These are phyloP conservation scores for Aspergillus viridinutans DNA, from an alignment of 2,329 filamentous ascomycete species.

Conservation along the genomic window DNA sequence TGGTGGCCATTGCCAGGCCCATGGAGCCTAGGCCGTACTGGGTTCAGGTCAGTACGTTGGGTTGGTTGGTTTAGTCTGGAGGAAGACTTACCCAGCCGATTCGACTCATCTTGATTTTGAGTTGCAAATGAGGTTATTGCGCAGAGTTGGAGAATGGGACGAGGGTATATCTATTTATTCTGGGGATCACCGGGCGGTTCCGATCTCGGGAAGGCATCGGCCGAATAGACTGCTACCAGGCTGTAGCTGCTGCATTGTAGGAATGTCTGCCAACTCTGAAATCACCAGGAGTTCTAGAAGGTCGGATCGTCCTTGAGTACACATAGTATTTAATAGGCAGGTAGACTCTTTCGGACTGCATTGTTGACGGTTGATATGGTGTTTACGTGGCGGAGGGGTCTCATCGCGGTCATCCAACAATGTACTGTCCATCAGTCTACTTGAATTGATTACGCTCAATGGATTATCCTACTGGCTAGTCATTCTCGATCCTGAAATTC, in stretches of 20 bases:
- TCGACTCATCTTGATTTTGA: constrained; percentile 24
- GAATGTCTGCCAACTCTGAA: too few relatives aligned
- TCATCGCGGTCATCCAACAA: neutral
- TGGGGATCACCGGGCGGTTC: constrained; percentile 12
- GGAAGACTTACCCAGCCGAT: constrained; percentile 33
- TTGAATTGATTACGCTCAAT: neutral
- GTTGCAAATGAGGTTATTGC: neutral
- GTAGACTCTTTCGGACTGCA: neutral
- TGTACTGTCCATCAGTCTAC: neutral
- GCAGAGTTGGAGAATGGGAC: neutral
- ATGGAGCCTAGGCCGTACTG: constrained; percentile 44
- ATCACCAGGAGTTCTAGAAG: neutral
- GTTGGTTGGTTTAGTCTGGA: neutral
- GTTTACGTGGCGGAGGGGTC: neutral
- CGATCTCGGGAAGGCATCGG: constrained; percentile 16
- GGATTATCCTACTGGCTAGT: neutral
- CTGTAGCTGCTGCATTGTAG: neutral
- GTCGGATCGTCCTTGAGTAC: neutral
- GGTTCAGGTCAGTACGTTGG: constrained; percentile 3
- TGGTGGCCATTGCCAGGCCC: constrained; percentile 43
- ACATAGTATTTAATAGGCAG: neutral
- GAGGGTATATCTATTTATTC: neutral
- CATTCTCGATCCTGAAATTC: neutral
- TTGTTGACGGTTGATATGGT: neutral
- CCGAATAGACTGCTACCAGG: neutral